Base-by-base conservation (phyloP, 2,329 filamentous ascomycete species). In the Colletotrichum lupini region DNA sequence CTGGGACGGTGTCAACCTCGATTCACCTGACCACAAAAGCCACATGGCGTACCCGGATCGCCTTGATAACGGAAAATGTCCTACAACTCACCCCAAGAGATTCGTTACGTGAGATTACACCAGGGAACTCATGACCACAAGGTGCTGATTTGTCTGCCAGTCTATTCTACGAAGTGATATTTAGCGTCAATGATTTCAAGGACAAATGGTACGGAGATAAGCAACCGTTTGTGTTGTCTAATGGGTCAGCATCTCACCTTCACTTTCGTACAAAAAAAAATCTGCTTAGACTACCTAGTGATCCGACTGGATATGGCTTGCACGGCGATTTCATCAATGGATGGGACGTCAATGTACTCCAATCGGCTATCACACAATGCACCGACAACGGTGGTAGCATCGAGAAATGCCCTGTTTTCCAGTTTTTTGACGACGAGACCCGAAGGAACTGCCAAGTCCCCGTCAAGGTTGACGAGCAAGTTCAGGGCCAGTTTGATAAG, bases 291-390 rank as follows among this genome's bases (percentile, higher is more conserved):
- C 19, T 26, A 14, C 6, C n/a, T 22, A 73, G 72, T 14, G 72
- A 74, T 28, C 68, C 87, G n/a, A 94, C 93, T 12, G 93, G 93
- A 68, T 94, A 89, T 83, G 90, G 90, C 76, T 88, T 88, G 73
- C 93, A 95, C 81, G 92, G 87, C 58, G 93, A 95, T 81, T 95
- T 95, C 83, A 81, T 93, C 76, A 90, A 93, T 74, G 93, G 89
- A 19, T 95, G 93, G 93, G 89, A 95, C 76, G 85, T 89, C 73
- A 80, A 84, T 28, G 86, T 88, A 58, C 90, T 94, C 61, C 90
- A 93, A 81, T 84, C 88, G 72, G 92, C 93, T 76, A 90, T 94
- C 76, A 86, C 92, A 78, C 88, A 85, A 63, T 94, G 93, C 84
- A 85, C 91, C 76, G 88, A 88, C 59, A 87, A 89, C 64, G 87